These are phyloP conservation scores for Puccinia polysora DNA, from an alignment of 1,284 basidiomycete genomes.

Conservation along the genomic window DNA sequence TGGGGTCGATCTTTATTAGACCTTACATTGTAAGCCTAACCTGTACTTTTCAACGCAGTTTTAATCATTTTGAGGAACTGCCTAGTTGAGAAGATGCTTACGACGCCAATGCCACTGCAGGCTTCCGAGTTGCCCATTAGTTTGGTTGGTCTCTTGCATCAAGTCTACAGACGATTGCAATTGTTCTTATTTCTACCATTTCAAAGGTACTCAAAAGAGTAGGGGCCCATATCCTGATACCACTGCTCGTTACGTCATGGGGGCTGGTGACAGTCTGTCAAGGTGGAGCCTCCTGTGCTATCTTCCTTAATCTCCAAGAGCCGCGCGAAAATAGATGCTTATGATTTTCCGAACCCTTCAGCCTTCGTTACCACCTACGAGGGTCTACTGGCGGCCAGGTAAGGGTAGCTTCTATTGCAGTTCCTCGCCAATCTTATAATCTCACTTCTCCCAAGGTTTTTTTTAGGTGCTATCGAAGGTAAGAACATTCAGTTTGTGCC, in stretches of 20 bases:
- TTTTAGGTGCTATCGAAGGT: slow-evolving; percentile 40
- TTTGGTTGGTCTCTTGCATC: slow-evolving; percentile 6
- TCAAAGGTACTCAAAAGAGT: slow-evolving; percentile 31
- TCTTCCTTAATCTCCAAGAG: background rate
- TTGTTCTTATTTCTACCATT: background rate
- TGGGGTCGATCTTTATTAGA: background rate
- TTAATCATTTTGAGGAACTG: no score
- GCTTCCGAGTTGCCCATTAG: slow-evolving; percentile 34
- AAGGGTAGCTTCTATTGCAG: background rate
- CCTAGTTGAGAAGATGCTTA: no score
- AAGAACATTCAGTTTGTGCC: background rate
- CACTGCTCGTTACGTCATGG: slow-evolving; percentile 29
- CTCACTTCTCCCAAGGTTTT: slow-evolving; percentile 11
- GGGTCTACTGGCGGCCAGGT: slow-evolving; percentile 27
- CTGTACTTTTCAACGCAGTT: no score
- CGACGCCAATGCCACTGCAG: background rate
- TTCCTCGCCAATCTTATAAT: background rate
- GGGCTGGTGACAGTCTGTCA: slow-evolving; percentile 36
- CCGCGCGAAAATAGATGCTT: background rate
- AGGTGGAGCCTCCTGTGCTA: background rate
- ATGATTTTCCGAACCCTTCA: background rate
- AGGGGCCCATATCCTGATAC: slow-evolving; percentile 34
- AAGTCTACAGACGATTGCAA: background rate
- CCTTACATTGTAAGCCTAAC: slow-evolving; percentile 32
- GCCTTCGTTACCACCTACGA: slow-evolving; percentile 32